Evolutionary conservation across 2,329 filamentous ascomycete species (phyloP).

Genomic region (Keithomyces neogunnii): DNA sequence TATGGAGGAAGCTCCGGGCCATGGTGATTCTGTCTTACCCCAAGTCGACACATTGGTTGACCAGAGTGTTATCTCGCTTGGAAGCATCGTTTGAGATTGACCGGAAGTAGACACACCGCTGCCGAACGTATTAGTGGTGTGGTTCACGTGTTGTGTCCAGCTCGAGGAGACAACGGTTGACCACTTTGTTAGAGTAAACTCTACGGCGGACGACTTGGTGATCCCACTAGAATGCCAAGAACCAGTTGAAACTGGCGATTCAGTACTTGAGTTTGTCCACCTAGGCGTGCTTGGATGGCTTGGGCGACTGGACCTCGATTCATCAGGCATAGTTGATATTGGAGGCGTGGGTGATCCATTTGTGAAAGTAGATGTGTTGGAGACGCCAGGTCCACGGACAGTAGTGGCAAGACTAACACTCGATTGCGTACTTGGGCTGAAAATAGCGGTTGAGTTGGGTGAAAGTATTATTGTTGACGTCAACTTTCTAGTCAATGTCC

Average conservation of each 20-base stretch:
- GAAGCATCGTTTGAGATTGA: not conserved
- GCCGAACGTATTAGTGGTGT: not conserved
- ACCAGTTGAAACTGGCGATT: not conserved
- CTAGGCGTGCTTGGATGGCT: not conserved
- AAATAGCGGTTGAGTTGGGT: slow-evolving; percentile 1
- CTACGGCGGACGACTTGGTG: not conserved
- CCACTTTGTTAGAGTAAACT: not conserved
- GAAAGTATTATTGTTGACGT: slow-evolving; percentile 1
- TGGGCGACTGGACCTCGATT: not conserved
- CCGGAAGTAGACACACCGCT: not conserved
- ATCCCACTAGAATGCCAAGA: not conserved
- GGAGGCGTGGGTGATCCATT: not conserved
- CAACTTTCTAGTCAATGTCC: not conserved
- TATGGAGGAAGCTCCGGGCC: not conserved
- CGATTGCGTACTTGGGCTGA: not conserved
- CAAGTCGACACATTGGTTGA: not conserved
- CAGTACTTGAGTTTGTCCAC: slow-evolving; percentile 2
- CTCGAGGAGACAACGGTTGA: not conserved
- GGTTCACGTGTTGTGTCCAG: not conserved
- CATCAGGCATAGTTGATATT: not conserved
- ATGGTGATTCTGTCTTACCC: not conserved
- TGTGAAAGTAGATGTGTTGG: not conserved
- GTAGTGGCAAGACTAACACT: not conserved
- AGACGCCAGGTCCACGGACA: not conserved
- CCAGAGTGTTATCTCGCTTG: not conserved